phyloP scores from a whole-genome alignment of 164 flowering plant species.

The Aristolochia californica region DNA sequence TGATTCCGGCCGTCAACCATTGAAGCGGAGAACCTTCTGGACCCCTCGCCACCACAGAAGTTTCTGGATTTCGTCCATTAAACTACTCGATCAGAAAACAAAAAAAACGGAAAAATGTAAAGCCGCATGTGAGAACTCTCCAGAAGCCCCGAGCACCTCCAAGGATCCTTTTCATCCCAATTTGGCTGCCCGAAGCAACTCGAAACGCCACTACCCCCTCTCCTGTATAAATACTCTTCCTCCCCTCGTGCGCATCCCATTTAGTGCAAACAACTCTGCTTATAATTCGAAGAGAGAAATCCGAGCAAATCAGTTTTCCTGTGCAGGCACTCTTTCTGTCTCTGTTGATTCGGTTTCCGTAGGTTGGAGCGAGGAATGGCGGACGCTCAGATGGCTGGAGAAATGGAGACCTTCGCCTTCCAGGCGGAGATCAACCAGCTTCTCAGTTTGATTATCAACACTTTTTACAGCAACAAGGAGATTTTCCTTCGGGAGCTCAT shows the following conservation, averaged over 20 bases:
- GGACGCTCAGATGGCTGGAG: constrained; percentile 10
- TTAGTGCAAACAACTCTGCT: background rate
- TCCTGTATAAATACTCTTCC: constrained; percentile 1
- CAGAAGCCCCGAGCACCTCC: background rate
- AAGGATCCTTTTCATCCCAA: background rate
- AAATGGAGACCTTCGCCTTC: constrained; percentile 14
- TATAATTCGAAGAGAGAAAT: background rate
- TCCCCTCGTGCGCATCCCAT: background rate
- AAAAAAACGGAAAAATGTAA: background rate
- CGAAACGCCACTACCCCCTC: background rate
- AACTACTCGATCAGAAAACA: too few relatives aligned
- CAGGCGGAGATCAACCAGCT: constrained; percentile 21
- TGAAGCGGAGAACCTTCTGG: background rate
- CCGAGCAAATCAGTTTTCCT: too few relatives aligned
- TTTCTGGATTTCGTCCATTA: constrained; percentile 1
- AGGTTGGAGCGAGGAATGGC: constrained; percentile 3
- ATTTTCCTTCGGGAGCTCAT: constrained; percentile 16
- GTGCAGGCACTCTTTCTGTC: background rate
- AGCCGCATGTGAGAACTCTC: constrained; percentile 3
- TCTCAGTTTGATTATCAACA: constrained; percentile 16
- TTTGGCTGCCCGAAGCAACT: too few relatives aligned
- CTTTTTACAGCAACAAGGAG: constrained; percentile 19
- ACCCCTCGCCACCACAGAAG: constrained; percentile 1
- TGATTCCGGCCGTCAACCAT: background rate
- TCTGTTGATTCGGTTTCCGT: too few relatives aligned